These are phyloP conservation scores for Hirsutella minnesotensis DNA, from an alignment of 2,329 filamentous ascomycete species.

Conservation along the genomic window DNA sequence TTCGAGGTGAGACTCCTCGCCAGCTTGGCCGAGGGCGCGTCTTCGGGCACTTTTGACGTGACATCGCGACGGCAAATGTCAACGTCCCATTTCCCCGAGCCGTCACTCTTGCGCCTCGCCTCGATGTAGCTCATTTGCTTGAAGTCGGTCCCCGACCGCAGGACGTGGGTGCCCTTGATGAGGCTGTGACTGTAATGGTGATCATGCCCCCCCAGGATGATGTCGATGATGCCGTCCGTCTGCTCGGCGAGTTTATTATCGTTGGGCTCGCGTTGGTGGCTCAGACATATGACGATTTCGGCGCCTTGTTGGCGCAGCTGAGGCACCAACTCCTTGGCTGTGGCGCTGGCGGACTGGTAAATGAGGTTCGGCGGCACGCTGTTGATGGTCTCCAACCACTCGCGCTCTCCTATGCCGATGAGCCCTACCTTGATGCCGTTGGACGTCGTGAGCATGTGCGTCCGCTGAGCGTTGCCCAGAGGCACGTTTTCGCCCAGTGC, in stretches of 20 bases:
- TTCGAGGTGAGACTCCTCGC: slow-evolving; percentile 60
- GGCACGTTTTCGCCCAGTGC: slow-evolving; percentile 64
- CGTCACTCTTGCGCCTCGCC: slow-evolving; percentile 44
- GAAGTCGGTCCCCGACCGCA: slow-evolving; percentile 86
- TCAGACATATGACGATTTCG: slow-evolving; percentile 71
- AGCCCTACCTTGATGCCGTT: slow-evolving; percentile 80
- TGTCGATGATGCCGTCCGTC: slow-evolving; percentile 63
- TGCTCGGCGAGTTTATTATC: slow-evolving; percentile 75
- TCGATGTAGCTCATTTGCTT: slow-evolving; percentile 87
- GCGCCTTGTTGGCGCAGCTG: slow-evolving; percentile 63
- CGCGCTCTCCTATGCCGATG: slow-evolving; percentile 74
- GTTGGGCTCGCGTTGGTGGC: slow-evolving; percentile 80
- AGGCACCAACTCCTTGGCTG: slow-evolving; percentile 65
- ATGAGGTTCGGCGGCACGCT: slow-evolving; percentile 68
- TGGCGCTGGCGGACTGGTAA: slow-evolving; percentile 67
- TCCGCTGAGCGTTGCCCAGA: slow-evolving; percentile 64
- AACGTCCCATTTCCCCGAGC: slow-evolving; percentile 56
- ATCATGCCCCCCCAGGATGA: slow-evolving; percentile 81
- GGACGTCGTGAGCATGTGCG: slow-evolving; percentile 64
- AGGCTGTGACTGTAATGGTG: slow-evolving; percentile 74
- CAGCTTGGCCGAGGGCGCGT: slow-evolving; percentile 47
- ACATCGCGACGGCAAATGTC: slow-evolving; percentile 66
- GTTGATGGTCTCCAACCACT: slow-evolving; percentile 87
- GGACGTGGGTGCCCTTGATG: slow-evolving; percentile 68
- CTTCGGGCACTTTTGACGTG: slow-evolving; percentile 53